These are phyloP conservation scores for Trypanosoma cruzi DNA, from an alignment of 208 protist genomes.

Conservation along the genomic window DNA sequence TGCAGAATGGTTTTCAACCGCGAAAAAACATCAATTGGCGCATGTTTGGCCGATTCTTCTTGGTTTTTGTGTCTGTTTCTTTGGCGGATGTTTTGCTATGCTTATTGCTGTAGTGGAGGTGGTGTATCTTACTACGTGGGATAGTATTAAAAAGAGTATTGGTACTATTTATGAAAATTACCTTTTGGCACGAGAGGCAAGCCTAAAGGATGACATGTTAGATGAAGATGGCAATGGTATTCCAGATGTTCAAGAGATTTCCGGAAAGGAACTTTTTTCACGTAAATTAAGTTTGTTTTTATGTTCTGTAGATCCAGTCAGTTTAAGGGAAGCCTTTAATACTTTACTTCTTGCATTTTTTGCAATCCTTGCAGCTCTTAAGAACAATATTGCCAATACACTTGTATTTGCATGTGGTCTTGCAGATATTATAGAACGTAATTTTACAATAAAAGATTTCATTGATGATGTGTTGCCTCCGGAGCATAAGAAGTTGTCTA, in stretches of 20 bases:
- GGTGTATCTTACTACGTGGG: constrained; percentile 71
- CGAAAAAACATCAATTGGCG: constrained; percentile 30
- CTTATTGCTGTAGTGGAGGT: constrained; percentile 75
- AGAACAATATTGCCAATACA: constrained; percentile 48
- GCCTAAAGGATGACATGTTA: constrained; percentile 50
- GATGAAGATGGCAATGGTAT: constrained; percentile 57
- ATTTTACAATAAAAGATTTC: constrained; percentile 45
- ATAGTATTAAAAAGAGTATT: constrained; percentile 44
- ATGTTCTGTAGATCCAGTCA: constrained; percentile 58
- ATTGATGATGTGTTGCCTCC: constrained; percentile 52
- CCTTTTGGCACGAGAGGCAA: constrained; percentile 46
- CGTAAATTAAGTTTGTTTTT: constrained; percentile 61
- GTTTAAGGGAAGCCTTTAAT: constrained; percentile 39
- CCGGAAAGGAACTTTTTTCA: constrained; percentile 46
- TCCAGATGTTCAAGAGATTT: constrained; percentile 50
- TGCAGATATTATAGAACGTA: constrained; percentile 42
- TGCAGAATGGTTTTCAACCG: neutral
- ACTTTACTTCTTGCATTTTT: constrained; percentile 48
- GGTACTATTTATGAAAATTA: constrained; percentile 68
- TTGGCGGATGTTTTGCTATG: constrained; percentile 78
- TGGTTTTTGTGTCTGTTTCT: constrained; percentile 79
- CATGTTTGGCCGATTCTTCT: constrained; percentile 53
- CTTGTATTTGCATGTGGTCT: constrained; percentile 67
- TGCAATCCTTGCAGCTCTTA: constrained; percentile 65
- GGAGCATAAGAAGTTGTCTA: constrained; percentile 58